Evolutionary conservation across 495 filamentous ascomycete genomes (phyloP).

Genomic region (Hyaloscypha variabilis): DNA sequence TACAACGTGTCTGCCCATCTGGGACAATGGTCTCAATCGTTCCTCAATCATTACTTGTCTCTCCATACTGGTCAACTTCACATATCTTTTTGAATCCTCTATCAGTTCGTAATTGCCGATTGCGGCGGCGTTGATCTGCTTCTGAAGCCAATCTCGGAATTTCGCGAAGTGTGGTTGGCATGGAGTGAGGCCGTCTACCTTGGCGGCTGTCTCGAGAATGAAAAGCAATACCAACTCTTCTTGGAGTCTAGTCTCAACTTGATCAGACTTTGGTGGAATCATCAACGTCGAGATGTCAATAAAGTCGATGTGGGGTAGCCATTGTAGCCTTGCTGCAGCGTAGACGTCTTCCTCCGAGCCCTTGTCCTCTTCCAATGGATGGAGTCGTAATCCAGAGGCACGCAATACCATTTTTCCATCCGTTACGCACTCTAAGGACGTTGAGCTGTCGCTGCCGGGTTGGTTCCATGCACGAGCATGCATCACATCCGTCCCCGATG

Average conservation of each 20-base stretch:
- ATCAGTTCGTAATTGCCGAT: background rate
- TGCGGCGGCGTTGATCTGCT: background rate
- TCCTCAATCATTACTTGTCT: background rate
- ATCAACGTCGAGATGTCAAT: constrained; percentile 25
- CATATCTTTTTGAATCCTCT: background rate
- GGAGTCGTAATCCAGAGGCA: background rate
- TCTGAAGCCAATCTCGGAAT: background rate
- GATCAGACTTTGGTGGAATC: background rate
- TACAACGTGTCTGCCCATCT: background rate
- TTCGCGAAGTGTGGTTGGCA: background rate
- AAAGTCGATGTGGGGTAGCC: constrained; percentile 35
- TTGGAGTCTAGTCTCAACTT: background rate
- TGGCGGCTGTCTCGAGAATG: background rate
- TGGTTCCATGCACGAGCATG: background rate
- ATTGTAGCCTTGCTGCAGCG: constrained; percentile 33
- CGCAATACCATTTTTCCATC: constrained; percentile 1
- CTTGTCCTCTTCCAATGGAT: background rate
- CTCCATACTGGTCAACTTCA: background rate
- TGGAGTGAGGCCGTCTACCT: background rate
- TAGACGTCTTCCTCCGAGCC: constrained; percentile 14
- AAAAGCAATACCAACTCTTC: background rate
- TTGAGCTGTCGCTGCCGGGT: background rate
- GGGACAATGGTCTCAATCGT: background rate
- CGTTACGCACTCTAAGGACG: background rate
- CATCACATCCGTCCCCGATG: background rate